Base-by-base conservation (phyloP, 805 yeast species). In the Metschnikowia kofuensis region DNA sequence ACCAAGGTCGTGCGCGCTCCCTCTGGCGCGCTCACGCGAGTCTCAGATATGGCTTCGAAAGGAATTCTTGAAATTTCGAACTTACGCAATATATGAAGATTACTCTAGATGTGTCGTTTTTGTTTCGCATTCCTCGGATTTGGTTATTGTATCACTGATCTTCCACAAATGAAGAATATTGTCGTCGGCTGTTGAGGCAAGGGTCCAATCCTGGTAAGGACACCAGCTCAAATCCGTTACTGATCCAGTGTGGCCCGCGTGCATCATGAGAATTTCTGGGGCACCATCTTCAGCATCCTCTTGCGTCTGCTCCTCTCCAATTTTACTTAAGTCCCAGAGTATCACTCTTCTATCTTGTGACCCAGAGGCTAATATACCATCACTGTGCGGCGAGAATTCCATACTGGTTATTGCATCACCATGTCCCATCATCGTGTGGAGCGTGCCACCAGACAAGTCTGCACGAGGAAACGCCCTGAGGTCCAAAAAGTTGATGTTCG, bases 271-370 rank as follows among this genome's bases (percentile, higher is more conserved):
- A 34, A 89, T 68, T 64, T 89, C 97, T 5, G 96, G 92, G 28
- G 86, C 86, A 36, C 96, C 97, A 60, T 89, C 97, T 55, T 87
- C 96, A 30, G 89, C 87, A 62, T 89, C 96, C 56, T 89, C 96
- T 56, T 83, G 90, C 12, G 76, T 77, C 64, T 88, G 96, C 61
- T 89, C 96, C 53, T 83, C 87, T 4, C 97, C 97, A 35, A 89
- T 84, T 56, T 80, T 83, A 41, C 74, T 70, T 49, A 89, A 70
- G 62, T 89, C 96, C 96, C 96, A 89, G 5, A 89, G 56, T 34
- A 88, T 83, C 13, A 87, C 79, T 50, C 96, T 74, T 53, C 94
- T 76, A 62, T 89, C 96, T 52, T 80, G 80, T 1, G 89, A 82
- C 4, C 90, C 87, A 0, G 90, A 82, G 2, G 90, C 89, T 8